Evolutionary conservation across 371 early-diverging fungal species (phyloP), one percentile per base, ranked within the genome.

Genomic region (Apophysomyces trapeziformis): DNA sequence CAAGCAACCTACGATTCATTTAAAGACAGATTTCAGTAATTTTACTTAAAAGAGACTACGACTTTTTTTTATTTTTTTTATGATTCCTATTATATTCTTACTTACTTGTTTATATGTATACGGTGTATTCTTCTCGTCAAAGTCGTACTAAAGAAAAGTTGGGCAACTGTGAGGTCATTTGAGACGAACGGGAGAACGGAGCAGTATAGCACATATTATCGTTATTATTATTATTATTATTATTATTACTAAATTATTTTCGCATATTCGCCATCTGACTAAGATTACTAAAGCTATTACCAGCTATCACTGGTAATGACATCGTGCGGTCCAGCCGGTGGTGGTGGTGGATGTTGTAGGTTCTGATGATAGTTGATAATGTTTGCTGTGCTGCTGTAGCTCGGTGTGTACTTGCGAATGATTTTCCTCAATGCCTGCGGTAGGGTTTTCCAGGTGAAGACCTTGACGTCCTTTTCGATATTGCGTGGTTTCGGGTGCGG

Each of bases 381-480:
- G 56, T 26, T 61, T 43, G 54, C 58, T 14, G 81, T 79, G 43
- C 74, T 76, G 39, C 58, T 67, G 58, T 71, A 71, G 38, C 67
- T 68, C 7, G 73, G 69, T 16, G 85, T 84, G 64, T 83, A 85
- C 73, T 90, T 92, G 74, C 86, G 75, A 32, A 92, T 86, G 65
- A 92, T 88, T 68, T 92, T 92, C 58, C 83, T 83, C 13, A 91
- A 80, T 1, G 90, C 90, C 18, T 79, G 73, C 0, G 89, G 85
- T 12, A 92, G 72, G 0, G 85, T 82, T 58, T 83, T 78, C 94
- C 94, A 93, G 13, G 85, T 84, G 72, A 92, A 93, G 1, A 93
- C 91, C 74, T 93, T 93, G 76, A 93, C 90, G 57, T 93, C 92
- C 67, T 94, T 94, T 75, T 93, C 93, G 63, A 93, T 93, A 68